Evolutionary conservation across 2,329 filamentous ascomycete genomes (phyloP).

Genomic region (Arthrobotrys sphaeroides): DNA sequence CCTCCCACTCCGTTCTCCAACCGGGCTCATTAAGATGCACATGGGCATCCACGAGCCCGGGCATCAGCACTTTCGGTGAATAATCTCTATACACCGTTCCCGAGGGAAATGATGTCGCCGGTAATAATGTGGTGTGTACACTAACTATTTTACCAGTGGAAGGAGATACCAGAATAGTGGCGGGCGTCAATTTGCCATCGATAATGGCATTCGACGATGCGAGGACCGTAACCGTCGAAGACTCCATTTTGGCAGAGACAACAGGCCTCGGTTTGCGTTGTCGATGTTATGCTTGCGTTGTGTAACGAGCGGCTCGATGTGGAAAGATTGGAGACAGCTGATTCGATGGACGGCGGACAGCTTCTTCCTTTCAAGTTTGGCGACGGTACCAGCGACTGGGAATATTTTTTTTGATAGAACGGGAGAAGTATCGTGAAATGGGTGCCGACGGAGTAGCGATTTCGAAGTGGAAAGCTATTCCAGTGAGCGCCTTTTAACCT

Average conservation of each 20-base stretch:
- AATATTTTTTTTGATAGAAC: too few species aligned
- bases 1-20: slow-evolving; percentile 91
- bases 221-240: slow-evolving; percentile 71
- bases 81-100: slow-evolving; percentile 81
- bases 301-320: slow-evolving; percentile 32
- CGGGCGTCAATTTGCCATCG: slow-evolving; percentile 78
- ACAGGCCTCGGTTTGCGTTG: slow-evolving; percentile 22
- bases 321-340: not conserved
- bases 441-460: not conserved
- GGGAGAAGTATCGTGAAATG: not conserved
- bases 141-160: slow-evolving; percentile 83
- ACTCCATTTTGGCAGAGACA: slow-evolving; percentile 60
- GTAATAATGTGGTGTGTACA: slow-evolving; percentile 78
- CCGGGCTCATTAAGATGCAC: slow-evolving; percentile 98
- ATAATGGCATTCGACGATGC: slow-evolving; percentile 85
- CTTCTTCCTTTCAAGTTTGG: too few species aligned
- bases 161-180: slow-evolving; percentile 81
- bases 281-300: slow-evolving; percentile 44
- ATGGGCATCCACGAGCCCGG: slow-evolving; percentile 93
- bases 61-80: slow-evolving; percentile 83
- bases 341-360: slow-evolving; percentile 2
- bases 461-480: not conserved
- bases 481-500: slow-evolving; percentile 33
- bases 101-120: slow-evolving; percentile 75
- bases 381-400: too few species aligned